These are phyloP conservation scores for Epichloe glyceriae DNA, from an alignment of 2,329 filamentous ascomycete species.

Conservation along the genomic window DNA sequence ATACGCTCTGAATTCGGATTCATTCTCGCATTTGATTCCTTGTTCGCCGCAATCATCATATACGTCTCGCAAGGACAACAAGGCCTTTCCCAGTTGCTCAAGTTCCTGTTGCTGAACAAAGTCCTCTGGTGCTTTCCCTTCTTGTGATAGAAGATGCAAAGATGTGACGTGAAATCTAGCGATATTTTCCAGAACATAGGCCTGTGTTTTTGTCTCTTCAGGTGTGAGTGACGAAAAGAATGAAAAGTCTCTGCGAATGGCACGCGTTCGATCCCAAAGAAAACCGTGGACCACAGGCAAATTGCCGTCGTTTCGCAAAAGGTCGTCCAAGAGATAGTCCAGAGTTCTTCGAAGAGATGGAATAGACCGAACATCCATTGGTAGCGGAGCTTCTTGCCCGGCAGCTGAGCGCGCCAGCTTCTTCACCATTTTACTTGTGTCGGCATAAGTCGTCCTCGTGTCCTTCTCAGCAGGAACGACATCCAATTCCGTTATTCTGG, in stretches of 20 bases:
- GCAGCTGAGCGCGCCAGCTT: conserved; percentile 55
- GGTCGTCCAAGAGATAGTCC: conserved; percentile 48
- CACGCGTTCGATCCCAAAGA: conserved; percentile 55
- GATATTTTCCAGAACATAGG: conserved; percentile 54
- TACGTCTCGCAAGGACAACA: conserved; percentile 51
- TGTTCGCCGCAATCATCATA: conserved; percentile 54
- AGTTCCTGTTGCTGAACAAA: conserved; percentile 56
- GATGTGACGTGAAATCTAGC: conserved; percentile 54
- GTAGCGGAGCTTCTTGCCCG: conserved; percentile 53
- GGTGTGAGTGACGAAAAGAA: conserved; percentile 49
- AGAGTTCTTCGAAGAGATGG: conserved; percentile 44
- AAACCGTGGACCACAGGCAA: conserved; percentile 47
- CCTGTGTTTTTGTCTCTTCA: conserved; percentile 43
- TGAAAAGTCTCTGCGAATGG: conserved; percentile 55
- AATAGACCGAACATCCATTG: conserved; percentile 54
- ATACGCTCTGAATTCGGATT: conserved; percentile 54
- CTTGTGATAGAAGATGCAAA: conserved; percentile 47
- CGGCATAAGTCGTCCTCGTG: conserved; percentile 29
- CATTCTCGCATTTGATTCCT: conserved; percentile 44
- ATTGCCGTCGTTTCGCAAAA: conserved; percentile 42
- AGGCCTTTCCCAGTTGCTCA: conserved; percentile 52
- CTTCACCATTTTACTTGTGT: conserved; percentile 48
- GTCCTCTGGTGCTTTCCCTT: conserved; percentile 41
- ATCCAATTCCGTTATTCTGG: conserved; percentile 48
- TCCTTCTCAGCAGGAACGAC: conserved; percentile 44